Conservation (phyloP, 1,139 yeast genomes). For the Meyerozyma sp. region DNA sequence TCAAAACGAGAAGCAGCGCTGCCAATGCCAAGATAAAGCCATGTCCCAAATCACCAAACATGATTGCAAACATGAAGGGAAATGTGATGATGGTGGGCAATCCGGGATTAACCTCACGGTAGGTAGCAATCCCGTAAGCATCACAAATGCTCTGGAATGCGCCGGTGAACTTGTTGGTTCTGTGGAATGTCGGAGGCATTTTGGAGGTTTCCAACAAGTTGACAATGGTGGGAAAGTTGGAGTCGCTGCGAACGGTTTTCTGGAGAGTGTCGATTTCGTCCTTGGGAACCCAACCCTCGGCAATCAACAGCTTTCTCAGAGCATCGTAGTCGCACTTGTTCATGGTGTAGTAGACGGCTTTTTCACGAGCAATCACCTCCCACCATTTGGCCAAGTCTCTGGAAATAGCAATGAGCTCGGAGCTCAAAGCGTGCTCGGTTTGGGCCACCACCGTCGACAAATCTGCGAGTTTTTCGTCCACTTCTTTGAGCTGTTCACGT, state of each 20-base stretch:
- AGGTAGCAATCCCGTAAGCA: conserved; percentile 74
- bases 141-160: conserved; percentile 77
- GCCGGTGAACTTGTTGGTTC: conserved; percentile 68
- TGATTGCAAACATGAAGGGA: conserved; percentile 83
- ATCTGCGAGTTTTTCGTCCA: conserved; percentile 52
- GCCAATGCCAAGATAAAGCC: conserved; percentile 62
- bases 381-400: conserved; percentile 68
- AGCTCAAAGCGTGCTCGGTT: conserved; percentile 54
- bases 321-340: conserved; percentile 64
- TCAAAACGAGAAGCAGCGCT: conserved; percentile 52
- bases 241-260: conserved; percentile 24
- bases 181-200: conserved; percentile 75
- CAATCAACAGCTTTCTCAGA: conserved; percentile 58
- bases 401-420: conserved; percentile 71
- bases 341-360: conserved; percentile 62
- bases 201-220: conserved; percentile 60
- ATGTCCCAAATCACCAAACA: conserved; percentile 86
- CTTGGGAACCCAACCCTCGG: conserved; percentile 79
- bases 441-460: conserved; percentile 51
- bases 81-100: conserved; percentile 74
- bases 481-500: conserved; percentile 48
- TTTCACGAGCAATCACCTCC: conserved; percentile 64
- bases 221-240: conserved; percentile 57
- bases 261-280: conserved; percentile 43
- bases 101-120: conserved; percentile 78